phyloP scores from a whole-genome alignment of 2,329 filamentous ascomycete genomes.

The Venturia nashicola region DNA sequence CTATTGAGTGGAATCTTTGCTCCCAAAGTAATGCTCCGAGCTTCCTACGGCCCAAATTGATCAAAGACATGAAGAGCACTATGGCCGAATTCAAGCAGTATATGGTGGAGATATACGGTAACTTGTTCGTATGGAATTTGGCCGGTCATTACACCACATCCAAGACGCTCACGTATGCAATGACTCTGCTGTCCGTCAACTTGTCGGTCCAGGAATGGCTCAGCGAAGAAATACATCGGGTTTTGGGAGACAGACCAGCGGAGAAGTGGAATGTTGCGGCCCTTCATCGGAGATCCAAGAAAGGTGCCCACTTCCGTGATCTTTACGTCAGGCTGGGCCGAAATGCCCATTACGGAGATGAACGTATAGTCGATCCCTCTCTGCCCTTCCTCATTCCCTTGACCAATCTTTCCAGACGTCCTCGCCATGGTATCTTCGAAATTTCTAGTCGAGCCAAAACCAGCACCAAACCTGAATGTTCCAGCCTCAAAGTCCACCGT shows the following conservation, averaged over 20 bases:
- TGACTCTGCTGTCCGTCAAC: conserved; percentile 1
- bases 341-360: background rate
- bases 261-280: background rate
- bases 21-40: background rate
- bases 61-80: background rate
- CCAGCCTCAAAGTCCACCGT: background rate
- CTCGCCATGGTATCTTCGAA: background rate
- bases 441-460: conserved; percentile 3
- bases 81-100: conserved; percentile 7
- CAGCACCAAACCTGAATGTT: background rate
- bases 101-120: conserved; percentile 7
- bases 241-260: background rate
- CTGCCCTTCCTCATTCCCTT: no score
- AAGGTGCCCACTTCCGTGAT: background rate
- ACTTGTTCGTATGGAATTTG: conserved; percentile 8
- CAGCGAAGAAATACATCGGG: conserved; percentile 2
- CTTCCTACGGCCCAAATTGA: conserved; percentile 1
- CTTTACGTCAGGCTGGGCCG: background rate
- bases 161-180: background rate
- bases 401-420: no score
- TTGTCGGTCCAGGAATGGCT: conserved; percentile 6
- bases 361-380: no score
- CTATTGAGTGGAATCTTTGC: no score
- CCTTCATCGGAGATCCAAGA: background rate
- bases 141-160: conserved; percentile 8